These are phyloP conservation scores for Nicotiana benthamiana DNA, from an alignment of 257 asterid genomes.

Conservation along the genomic window DNA sequence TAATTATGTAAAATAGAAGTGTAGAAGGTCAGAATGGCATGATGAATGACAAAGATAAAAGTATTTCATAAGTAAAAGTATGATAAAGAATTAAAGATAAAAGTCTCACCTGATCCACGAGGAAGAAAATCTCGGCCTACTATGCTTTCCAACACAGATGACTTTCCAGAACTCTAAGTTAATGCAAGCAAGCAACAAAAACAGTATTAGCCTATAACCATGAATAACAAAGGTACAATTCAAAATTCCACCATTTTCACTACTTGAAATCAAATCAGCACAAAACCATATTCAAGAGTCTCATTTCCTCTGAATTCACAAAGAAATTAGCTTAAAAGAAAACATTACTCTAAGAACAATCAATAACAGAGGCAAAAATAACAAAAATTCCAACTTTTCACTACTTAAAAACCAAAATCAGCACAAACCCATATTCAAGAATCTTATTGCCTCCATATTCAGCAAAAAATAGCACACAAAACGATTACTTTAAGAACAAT, in stretches of 20 bases:
- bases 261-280: not conserved
- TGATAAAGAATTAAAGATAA: too few relatives aligned
- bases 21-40: too few relatives aligned
- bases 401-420: not conserved
- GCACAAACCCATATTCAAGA: not conserved
- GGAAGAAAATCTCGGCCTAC: too few relatives aligned
- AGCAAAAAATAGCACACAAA: not conserved
- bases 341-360: not conserved
- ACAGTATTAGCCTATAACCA: slow-evolving; percentile 4
- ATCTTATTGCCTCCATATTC: not conserved
- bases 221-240: not conserved
- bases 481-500: not conserved
- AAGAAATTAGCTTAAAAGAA: not conserved
- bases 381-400: not conserved
- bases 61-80: too few relatives aligned
- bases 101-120: too few relatives aligned
- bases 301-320: not conserved
- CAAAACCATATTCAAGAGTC: not conserved
- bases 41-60: too few relatives aligned
- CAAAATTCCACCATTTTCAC: not conserved
- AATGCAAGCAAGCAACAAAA: not conserved
- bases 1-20: too few relatives aligned
- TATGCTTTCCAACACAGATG: too few relatives aligned
- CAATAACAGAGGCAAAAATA: not conserved
- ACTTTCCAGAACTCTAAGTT: slow-evolving; percentile 83